Evolutionary conservation across 2,329 filamentous ascomycete species (phyloP).

Genomic region (Drechslerella coelobrocha): DNA sequence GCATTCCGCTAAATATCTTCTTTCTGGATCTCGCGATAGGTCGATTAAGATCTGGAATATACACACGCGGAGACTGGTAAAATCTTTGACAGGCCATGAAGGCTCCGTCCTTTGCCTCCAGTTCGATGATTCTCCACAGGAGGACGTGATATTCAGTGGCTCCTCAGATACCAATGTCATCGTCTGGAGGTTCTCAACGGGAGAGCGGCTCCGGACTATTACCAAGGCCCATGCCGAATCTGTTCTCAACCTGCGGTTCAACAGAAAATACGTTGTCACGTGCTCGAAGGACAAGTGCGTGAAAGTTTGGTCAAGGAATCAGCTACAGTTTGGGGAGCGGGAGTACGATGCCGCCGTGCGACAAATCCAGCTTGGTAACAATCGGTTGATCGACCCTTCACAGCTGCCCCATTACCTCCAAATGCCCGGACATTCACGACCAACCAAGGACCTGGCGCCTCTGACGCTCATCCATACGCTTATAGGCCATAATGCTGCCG

Average conservation of each 20-base stretch:
- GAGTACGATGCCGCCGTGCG: constrained; percentile 45
- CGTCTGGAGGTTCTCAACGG: constrained; percentile 91
- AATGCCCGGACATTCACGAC: constrained; percentile 59
- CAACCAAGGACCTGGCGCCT: constrained; percentile 64
- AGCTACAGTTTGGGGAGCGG: constrained; percentile 67
- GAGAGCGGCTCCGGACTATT: constrained; percentile 78
- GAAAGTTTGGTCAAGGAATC: constrained; percentile 87
- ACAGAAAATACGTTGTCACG: constrained; percentile 88
- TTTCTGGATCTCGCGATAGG: constrained; percentile 89
- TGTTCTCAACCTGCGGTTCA: constrained; percentile 90
- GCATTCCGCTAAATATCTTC: constrained; percentile 81
- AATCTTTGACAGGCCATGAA: constrained; percentile 76
- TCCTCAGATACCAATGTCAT: constrained; percentile 92
- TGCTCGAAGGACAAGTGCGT: constrained; percentile 98
- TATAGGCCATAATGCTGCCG: constrained; percentile 84
- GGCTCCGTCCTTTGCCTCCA: constrained; percentile 94
- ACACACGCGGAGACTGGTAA: constrained; percentile 76
- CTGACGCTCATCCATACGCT: constrained; percentile 80
- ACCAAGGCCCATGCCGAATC: constrained; percentile 82
- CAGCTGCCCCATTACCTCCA: constrained; percentile 58
- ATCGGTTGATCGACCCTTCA: constrained; percentile 42
- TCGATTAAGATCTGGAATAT: constrained; percentile 91
- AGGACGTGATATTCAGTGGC: constrained; percentile 93
- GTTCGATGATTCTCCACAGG: constrained; percentile 84
- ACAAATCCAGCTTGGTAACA: constrained; percentile 51